Evolutionary conservation across 129 eudicot genomes (phyloP).

Genomic region (Escallonia rubra): DNA sequence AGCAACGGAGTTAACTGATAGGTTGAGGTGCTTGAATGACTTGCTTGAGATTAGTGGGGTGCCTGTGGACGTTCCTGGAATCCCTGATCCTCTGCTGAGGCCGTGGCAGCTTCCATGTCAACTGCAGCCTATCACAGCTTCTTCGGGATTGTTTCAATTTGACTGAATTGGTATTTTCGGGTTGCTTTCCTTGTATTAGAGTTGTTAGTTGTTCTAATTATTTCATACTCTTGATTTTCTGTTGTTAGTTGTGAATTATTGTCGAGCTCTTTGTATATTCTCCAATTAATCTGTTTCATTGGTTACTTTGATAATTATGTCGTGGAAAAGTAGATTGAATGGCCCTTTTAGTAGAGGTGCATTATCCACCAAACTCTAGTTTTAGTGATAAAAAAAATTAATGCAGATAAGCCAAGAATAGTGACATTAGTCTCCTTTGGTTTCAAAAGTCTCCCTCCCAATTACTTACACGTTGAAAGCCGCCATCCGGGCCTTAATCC

Average conservation of each 20-base stretch:
- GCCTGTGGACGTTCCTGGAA: background rate
- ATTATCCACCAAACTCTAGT: too few species aligned
- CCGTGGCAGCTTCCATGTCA: background rate
- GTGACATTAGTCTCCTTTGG: too few species aligned
- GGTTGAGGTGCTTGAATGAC: constrained; percentile 6
- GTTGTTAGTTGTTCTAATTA: background rate
- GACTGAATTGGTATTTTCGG: background rate
- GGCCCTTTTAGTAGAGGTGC: too few species aligned
- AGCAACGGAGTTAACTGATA: constrained; percentile 12
- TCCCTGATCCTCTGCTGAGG: constrained; percentile 1
- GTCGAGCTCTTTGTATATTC: too few species aligned
- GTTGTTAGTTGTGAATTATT: background rate
- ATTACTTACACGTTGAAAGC: too few species aligned
- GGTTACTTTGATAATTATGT: too few species aligned
- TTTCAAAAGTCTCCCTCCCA: too few species aligned
- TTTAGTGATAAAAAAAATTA: too few species aligned
- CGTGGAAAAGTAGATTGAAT: too few species aligned
- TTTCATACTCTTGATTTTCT: background rate
- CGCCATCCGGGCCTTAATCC: too few species aligned
- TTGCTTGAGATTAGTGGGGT: background rate
- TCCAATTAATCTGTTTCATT: too few species aligned
- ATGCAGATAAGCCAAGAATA: too few species aligned
- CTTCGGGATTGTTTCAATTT: background rate
- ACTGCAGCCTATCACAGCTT: constrained; percentile 1
- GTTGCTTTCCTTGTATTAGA: background rate